A percentile compares a stretch with the other conserved stretches of the same genome.
Evolutionary conservation across 2,329 filamentous ascomycete genomes (phyloP).

Genomic region (Fusarium zealandicum): DNA sequence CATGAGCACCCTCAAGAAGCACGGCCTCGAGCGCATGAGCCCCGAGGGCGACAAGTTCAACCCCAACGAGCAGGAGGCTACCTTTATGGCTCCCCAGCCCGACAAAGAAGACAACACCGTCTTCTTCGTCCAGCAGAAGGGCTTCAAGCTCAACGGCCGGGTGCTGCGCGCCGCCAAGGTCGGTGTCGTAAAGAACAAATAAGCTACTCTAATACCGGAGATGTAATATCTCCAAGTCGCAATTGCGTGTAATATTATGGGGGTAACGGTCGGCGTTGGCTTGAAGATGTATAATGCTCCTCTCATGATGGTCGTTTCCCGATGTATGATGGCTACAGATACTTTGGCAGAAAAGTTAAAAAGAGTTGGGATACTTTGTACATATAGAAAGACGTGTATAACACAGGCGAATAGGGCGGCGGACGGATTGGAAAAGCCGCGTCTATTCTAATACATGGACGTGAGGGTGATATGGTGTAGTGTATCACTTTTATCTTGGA

Average conservation of each 20-base stretch:
- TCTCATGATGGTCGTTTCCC: slow-evolving; percentile 50
- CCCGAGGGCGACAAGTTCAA: slow-evolving; percentile 89
- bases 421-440: slow-evolving; percentile 5
- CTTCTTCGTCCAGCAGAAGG: slow-evolving; percentile 94
- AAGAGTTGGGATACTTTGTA: slow-evolving; percentile 36
- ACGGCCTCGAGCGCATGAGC: slow-evolving; percentile 89
- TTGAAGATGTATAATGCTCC: slow-evolving; percentile 54
- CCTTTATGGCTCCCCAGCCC: slow-evolving; percentile 87
- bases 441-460: slow-evolving; percentile 13
- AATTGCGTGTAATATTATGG: slow-evolving; percentile 47
- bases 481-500: slow-evolving; percentile 1
- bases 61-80: slow-evolving; percentile 95
- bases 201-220: slow-evolving; percentile 35
- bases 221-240: slow-evolving; percentile 22
- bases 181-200: slow-evolving; percentile 87
- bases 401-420: slow-evolving; percentile 19
- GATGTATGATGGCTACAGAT: slow-evolving; percentile 41
- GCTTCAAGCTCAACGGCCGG: slow-evolving; percentile 91
- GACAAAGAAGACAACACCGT: slow-evolving; percentile 91
- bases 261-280: slow-evolving; percentile 47
- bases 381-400: slow-evolving; percentile 36
- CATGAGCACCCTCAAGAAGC: slow-evolving; percentile 88
- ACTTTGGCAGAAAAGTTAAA: slow-evolving; percentile 31
- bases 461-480: background rate
- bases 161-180: slow-evolving; percentile 93